Evolutionary conservation across 352 stramenopile species (phyloP).

Genomic region (Globisporangium carolinianum): DNA sequence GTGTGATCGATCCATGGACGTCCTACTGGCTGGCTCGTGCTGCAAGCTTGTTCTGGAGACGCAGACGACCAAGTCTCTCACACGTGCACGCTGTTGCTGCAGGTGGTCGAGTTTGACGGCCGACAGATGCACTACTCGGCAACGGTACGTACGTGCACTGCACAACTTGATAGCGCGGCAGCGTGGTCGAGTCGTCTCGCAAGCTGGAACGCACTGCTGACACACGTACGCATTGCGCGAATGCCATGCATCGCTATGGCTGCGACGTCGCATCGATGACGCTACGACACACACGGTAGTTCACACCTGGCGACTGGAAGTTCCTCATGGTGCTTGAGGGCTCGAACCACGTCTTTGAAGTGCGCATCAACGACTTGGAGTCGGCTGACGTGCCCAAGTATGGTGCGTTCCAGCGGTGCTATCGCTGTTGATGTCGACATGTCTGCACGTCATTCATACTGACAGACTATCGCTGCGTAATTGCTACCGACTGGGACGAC

Average conservation of each 20-base stretch:
- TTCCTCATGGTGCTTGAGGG: slow-evolving; percentile 14
- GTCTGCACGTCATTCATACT: neutral
- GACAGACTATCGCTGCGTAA: neutral
- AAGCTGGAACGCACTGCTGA: too few species aligned
- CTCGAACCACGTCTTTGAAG: slow-evolving; percentile 69
- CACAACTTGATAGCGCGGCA: neutral
- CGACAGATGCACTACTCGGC: slow-evolving; percentile 78
- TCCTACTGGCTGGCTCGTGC: too few species aligned
- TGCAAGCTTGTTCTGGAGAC: too few species aligned
- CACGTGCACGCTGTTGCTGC: slow-evolving; percentile 6
- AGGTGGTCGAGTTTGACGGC: slow-evolving; percentile 75
- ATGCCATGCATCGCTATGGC: too few species aligned
- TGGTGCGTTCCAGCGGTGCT: slow-evolving; percentile 19
- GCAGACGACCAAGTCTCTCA: too few species aligned
- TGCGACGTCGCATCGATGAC: neutral
- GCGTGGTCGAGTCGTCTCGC: too few species aligned
- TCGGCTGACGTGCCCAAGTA: slow-evolving; percentile 77
- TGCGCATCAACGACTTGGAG: slow-evolving; percentile 82
- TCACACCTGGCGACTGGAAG: slow-evolving; percentile 65
- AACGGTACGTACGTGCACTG: slow-evolving; percentile 31
- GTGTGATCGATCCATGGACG: too few species aligned
- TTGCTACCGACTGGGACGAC: neutral
- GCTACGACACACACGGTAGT: slow-evolving; percentile 19
- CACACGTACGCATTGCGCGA: too few species aligned
- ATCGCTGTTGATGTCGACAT: neutral